Conservation (phyloP, 148 eudicot species). For the Camellia sinensis region DNA sequence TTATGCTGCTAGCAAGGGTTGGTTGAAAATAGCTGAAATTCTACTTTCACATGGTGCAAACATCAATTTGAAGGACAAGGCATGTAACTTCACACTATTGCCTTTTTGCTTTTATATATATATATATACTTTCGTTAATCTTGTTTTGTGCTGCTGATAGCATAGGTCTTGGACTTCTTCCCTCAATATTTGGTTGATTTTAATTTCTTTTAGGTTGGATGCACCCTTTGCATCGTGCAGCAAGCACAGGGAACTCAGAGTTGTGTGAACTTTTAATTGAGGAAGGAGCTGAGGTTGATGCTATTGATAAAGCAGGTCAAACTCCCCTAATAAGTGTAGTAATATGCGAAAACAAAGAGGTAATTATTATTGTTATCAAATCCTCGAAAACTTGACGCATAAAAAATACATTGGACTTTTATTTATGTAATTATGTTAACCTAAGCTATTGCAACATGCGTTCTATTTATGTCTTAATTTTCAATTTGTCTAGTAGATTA, state of each 20-base stretch:
- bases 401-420: no score
- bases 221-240: constrained; percentile 91
- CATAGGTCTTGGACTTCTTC: not conserved
- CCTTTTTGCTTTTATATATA: not conserved
- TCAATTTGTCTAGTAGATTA: no score
- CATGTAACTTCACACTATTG: constrained; percentile 7
- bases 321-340: constrained; percentile 90
- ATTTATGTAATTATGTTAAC: no score
- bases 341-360: constrained; percentile 70
- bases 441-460: no score
- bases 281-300: no score
- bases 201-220: constrained; percentile 62
- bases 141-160: constrained; percentile 9
- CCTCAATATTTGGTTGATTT: not conserved
- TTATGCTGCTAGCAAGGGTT: no score
- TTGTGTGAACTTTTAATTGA: no score
- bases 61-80: no score
- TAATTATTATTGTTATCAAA: constrained; percentile 19
- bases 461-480: no score
- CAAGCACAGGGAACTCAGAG: no score
- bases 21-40: no score
- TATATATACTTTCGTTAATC: not conserved
- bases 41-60: no score
- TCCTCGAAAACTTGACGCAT: not conserved
- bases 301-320: constrained; percentile 64